Base-by-base conservation (phyloP, 176 grass and related monocot genomes). In the Eremochloa ophiuroides region DNA sequence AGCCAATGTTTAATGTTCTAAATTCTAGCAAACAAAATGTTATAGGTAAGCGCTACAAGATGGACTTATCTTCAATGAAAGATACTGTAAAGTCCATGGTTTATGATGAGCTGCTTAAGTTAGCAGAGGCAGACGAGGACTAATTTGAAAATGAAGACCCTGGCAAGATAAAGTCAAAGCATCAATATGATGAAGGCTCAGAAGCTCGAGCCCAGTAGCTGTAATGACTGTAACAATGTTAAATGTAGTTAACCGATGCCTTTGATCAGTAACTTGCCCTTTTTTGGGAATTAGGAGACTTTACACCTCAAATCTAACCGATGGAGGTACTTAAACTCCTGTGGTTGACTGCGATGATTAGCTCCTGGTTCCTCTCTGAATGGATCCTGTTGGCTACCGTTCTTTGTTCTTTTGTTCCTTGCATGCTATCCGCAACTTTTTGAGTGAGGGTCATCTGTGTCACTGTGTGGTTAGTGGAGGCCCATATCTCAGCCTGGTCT, bases 1-100 rank as follows among this genome's bases (percentile, higher is more conserved):
- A 66, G 14, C 16, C 30, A 38, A 22, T 22, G 10, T 13, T 67
- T 50, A 18, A 25, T 20, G 23, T 60, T 31, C 15, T 31, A 62
- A 44, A 63, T 85, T 55, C 59, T 81, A 46, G 76, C 34, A 75
- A 75, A 42, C 17, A 38, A 14, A 31, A 40, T 87, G 23, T 78
- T 64, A n/a, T 84, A 94, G 92, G 53, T 69, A 60, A 67, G 10
- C 80, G 86, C 73, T 91, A 91, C 76, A 94, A 91, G 60, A 70
- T 84, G 78, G 92, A 94, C 77, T 33, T 94, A 68, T 71, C 80
- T 2, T 78, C 88, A 46, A 84, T 69, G 69, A 94, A 94, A 84
- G 67, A 74, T 30, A 43, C 73, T 61, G 75, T 91, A 58, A 94
- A 94, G 66, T 12, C 71, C 5, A 81, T 94, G 76, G 61, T 91